Evolutionary conservation across 139 green algal genomes (phyloP).

Genomic region (Chlorella sp.): DNA sequence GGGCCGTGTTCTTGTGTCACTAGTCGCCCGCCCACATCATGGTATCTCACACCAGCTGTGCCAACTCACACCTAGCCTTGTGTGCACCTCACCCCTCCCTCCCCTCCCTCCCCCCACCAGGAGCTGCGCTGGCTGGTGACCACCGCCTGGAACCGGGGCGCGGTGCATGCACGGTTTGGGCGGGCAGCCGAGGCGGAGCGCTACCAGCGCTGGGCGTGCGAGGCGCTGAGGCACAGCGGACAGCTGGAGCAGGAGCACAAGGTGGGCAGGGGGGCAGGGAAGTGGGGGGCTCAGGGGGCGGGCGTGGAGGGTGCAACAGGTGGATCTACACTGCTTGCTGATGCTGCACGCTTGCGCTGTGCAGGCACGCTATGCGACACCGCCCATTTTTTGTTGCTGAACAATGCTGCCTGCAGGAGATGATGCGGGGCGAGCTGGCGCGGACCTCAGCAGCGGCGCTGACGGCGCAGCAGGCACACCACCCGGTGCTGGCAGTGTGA

Average conservation of each 20-base stretch:
- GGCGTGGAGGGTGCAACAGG: background rate
- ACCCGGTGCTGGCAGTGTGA: too few relatives aligned
- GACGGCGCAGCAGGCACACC: background rate
- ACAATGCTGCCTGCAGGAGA: background rate
- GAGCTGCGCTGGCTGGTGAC: constrained; percentile 41
- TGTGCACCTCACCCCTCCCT: background rate
- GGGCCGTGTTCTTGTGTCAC: background rate
- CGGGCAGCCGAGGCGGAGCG: constrained; percentile 6
- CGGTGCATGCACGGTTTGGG: constrained; percentile 20
- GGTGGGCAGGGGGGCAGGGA: background rate
- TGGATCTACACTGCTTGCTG: background rate
- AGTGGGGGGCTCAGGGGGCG: background rate
- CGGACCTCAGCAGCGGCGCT: background rate
- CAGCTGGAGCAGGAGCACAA: constrained; percentile 8
- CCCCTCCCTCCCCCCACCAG: background rate
- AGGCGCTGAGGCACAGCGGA: constrained; percentile 13
- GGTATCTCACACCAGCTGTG: background rate
- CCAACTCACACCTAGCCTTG: too few relatives aligned
- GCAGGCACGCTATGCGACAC: background rate
- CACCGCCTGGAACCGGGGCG: constrained; percentile 41
- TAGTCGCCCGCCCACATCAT: background rate
- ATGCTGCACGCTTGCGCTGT: background rate
- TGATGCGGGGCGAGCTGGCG: constrained; percentile 1
- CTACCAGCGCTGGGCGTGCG: constrained; percentile 24
- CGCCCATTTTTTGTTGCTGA: background rate